Percentiles rank a stretch among this genome's conserved stretches.
Conservation (phyloP, 176 grass and related monocot species). For the Avena insularis region DNA sequence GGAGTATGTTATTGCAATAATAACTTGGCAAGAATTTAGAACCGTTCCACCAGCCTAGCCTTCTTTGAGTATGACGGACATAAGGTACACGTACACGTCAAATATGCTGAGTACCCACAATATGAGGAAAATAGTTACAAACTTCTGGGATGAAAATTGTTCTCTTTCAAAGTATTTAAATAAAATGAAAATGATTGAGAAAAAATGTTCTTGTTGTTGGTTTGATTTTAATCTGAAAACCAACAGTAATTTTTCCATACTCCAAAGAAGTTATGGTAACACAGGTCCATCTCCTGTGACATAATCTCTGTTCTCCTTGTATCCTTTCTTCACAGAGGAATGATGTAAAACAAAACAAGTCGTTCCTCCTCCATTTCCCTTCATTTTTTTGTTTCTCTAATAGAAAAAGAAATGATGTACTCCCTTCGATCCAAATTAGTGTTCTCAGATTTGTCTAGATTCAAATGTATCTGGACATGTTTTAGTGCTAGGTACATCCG, state of each 20-base stretch:
- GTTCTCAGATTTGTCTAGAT: too few relatives aligned
- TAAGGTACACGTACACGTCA: not conserved
- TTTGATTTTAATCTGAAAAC: not conserved
- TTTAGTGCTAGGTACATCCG: too few relatives aligned
- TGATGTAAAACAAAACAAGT: not conserved
- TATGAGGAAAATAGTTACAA: not conserved
- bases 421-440: too few relatives aligned
- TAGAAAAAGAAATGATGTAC: conserved; percentile 1
- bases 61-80: not conserved
- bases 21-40: not conserved
- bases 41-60: not conserved
- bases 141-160: not conserved
- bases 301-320: not conserved
- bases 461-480: too few relatives aligned
- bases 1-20: not conserved
- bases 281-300: not conserved
- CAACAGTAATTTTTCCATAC: not conserved
- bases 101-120: not conserved
- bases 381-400: not conserved
- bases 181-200: not conserved
- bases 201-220: not conserved
- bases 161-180: not conserved
- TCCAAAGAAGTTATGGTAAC: not conserved
- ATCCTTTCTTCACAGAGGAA: conserved; percentile 32
- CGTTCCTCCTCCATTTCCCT: not conserved